Base-by-base conservation (phyloP, 306 rosid genomes). In the Gynostemma pentaphyllum region DNA sequence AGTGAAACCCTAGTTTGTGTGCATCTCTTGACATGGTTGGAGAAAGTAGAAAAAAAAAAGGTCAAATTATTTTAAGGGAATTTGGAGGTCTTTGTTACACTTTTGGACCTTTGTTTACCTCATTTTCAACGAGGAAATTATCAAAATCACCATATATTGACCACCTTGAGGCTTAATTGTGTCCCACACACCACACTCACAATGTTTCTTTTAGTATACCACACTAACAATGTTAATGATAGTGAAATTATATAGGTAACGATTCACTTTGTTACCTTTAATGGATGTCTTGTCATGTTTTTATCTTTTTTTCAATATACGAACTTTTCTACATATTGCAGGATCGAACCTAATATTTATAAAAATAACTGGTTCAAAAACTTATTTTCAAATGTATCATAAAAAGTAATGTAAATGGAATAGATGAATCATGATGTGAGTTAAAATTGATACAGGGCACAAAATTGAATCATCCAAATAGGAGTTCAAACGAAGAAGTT, bases 71-170 rank as follows among this genome's bases (percentile, higher is more conserved):
- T 52, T 27, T 8, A 52, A 52, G 27, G 37, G 10, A 5, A 37
- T 9, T 37, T 37, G 6, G 6, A 7, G 10, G 16, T 26, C 37
- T 27, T 51, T 51, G 36, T 51, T 26, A 51, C 60, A 26, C 22
- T 52, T 52, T 52, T n/a, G n/a, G n/a, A n/a, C 37, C 7, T 32
- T 54, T 30, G n/a, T 4, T 30, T 54, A 54, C 62, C 23, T 28
- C n/a, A 54, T 28, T 54, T 54, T 54, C 62, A 54, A 54, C 3
- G 23, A 54, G 15, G 28, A n/a, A 54, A 54, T 54, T 36, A 54
- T 54, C 41, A 30, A 54, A n/a, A 30, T 30, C 42, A 9, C 62
- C 62, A 54, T n/a, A n/a, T n/a, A n/a, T 54, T 54, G 62, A 54
- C 62, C 62, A 30, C 41, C 41, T n/a, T 30, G 37, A 15, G 39